Conservation (phyloP, 2,329 filamentous ascomycete species). For the Calycina marina region DNA sequence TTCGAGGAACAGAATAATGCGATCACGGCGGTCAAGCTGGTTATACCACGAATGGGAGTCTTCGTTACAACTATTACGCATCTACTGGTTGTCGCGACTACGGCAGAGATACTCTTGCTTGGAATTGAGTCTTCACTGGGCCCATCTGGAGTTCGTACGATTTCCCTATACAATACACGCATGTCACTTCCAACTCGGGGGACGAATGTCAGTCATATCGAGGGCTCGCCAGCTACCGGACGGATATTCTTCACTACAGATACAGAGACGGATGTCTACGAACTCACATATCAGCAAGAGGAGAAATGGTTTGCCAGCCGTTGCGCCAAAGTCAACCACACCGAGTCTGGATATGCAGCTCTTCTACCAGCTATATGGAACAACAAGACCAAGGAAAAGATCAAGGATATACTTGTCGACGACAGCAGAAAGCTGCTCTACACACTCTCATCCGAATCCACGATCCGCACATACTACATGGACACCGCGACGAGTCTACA, state of each 20-base stretch:
- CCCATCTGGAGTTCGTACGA: slow-evolving; percentile 53
- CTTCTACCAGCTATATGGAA: slow-evolving; percentile 43
- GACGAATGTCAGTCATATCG: slow-evolving; percentile 62
- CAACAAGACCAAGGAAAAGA: slow-evolving; percentile 41
- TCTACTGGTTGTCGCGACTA: slow-evolving; percentile 78
- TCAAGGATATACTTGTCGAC: slow-evolving; percentile 73
- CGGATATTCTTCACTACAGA: slow-evolving; percentile 86
- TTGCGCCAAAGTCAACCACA: slow-evolving; percentile 82
- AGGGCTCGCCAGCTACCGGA: slow-evolving; percentile 61
- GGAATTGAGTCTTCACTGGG: slow-evolving; percentile 59
- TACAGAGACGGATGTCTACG: slow-evolving; percentile 74
- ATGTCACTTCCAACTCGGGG: slow-evolving; percentile 70
- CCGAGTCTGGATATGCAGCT: slow-evolving; percentile 54
- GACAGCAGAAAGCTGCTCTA: slow-evolving; percentile 82
- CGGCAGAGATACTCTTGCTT: slow-evolving; percentile 71
- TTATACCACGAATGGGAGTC: slow-evolving; percentile 71
- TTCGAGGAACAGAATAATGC: slow-evolving; percentile 80
- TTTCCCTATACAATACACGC: slow-evolving; percentile 76
- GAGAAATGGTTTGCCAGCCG: slow-evolving; percentile 91
- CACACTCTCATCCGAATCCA: slow-evolving; percentile 75
- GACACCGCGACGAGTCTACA: slow-evolving; percentile 46
- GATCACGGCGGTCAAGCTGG: slow-evolving; percentile 82
- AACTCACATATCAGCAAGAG: slow-evolving; percentile 92
- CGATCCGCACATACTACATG: slow-evolving; percentile 85
- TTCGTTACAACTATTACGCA: slow-evolving; percentile 79